Conservation (phyloP, 2,329 filamentous ascomycete genomes). For the Neopestalotiopsis clavispora region DNA sequence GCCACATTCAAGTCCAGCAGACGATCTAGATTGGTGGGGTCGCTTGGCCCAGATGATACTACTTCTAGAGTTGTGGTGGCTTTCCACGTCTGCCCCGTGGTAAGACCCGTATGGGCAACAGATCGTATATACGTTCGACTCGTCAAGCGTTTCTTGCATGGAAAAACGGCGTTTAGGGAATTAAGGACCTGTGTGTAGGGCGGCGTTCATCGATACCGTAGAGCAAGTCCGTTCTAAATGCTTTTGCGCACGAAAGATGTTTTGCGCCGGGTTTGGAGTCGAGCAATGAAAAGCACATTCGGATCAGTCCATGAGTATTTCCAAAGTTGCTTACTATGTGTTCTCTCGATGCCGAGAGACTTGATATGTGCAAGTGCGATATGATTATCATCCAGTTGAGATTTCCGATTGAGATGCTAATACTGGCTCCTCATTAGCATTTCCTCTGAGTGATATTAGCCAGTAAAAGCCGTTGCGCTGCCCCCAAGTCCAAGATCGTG, state of each 20-base stretch:
- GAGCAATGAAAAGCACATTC: background rate
- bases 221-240: slow-evolving; percentile 12
- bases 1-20: background rate
- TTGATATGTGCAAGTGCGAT: too few relatives aligned
- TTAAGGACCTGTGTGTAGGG: background rate
- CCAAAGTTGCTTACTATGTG: background rate
- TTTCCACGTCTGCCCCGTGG: background rate
- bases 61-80: background rate
- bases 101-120: background rate
- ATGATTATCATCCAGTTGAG: too few relatives aligned
- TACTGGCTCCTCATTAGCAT: too few relatives aligned
- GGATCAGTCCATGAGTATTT: background rate
- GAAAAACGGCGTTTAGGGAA: slow-evolving; percentile 4
- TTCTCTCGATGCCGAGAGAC: too few relatives aligned
- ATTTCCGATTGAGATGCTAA: too few relatives aligned
- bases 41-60: background rate
- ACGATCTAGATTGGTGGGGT: background rate
- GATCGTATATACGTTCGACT: background rate
- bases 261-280: background rate
- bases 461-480: too few relatives aligned
- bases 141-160: slow-evolving; percentile 4
- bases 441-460: too few relatives aligned
- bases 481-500: too few relatives aligned
- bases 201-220: slow-evolving; percentile 14
- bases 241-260: background rate